These are phyloP conservation scores for Capronia epimyces DNA, from an alignment of 2,329 filamentous ascomycete species.

Conservation along the genomic window DNA sequence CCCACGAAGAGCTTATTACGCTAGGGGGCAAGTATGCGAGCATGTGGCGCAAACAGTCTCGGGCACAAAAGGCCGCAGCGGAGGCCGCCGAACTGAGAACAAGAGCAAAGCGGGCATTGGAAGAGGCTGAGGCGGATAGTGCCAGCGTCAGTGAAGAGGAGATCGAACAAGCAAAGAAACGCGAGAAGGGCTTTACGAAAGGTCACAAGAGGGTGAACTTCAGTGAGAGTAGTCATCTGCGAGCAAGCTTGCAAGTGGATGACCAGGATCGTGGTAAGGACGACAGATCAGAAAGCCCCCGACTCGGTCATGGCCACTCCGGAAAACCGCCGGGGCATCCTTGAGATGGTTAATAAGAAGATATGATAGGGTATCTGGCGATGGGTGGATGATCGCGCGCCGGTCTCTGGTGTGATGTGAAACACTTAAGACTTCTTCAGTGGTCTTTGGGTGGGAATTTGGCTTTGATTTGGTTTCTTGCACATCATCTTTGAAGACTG, in stretches of 20 bases:
- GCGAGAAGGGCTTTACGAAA: slow-evolving; percentile 10
- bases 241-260: slow-evolving; percentile 15
- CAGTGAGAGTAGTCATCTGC: slow-evolving; percentile 24
- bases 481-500: slow-evolving; percentile 1
- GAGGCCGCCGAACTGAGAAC: slow-evolving; percentile 49
- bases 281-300: slow-evolving; percentile 16
- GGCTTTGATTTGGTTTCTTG: slow-evolving; percentile 1
- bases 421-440: neutral
- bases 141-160: slow-evolving; percentile 48
- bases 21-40: slow-evolving; percentile 68
- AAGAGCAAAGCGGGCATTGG: slow-evolving; percentile 39
- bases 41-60: slow-evolving; percentile 87
- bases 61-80: slow-evolving; percentile 64
- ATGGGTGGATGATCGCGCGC: neutral
- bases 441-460: neutral
- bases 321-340: slow-evolving; percentile 26
- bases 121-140: slow-evolving; percentile 41
- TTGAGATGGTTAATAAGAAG: slow-evolving; percentile 3
- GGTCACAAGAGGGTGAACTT: slow-evolving; percentile 29
- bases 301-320: slow-evolving; percentile 9
- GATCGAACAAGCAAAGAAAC: slow-evolving; percentile 20
- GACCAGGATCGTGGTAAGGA: slow-evolving; percentile 17
- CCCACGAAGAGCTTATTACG: slow-evolving; percentile 68
- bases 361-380: neutral
- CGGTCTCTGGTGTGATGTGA: neutral